A percentile compares a stretch with the other conserved stretches of the same genome.
Evolutionary conservation across 768 basidiomycete genomes (phyloP).

Genomic region (Cystofilobasidium macerans): DNA sequence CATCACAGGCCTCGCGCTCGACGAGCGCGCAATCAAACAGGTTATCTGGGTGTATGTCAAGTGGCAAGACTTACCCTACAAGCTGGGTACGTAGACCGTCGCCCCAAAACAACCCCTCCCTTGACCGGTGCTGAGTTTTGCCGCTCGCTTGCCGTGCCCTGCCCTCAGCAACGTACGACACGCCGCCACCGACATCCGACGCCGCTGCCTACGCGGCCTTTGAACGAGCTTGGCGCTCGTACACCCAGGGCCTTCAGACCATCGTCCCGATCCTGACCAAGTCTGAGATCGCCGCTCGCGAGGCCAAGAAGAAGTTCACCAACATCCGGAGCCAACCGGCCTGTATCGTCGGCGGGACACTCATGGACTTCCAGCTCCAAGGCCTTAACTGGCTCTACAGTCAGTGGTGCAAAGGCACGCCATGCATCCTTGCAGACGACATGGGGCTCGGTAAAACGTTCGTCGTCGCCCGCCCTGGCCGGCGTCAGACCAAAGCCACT

Average conservation of each 20-base stretch:
- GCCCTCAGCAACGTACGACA: constrained; percentile 78
- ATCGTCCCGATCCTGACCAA: constrained; percentile 47
- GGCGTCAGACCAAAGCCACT: constrained; percentile 37
- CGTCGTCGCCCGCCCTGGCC: constrained; percentile 32
- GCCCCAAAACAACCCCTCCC: constrained; percentile 41
- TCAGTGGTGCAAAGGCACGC: constrained; percentile 36
- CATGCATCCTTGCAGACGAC: constrained; percentile 68
- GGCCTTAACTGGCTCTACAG: constrained; percentile 43
- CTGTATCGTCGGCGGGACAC: constrained; percentile 46
- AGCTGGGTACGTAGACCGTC: background rate
- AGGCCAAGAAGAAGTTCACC: constrained; percentile 39
- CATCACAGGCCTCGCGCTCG: constrained; percentile 42
- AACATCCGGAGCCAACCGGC: constrained; percentile 48
- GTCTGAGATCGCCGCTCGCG: constrained; percentile 31
- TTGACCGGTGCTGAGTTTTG: too few species aligned
- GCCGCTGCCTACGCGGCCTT: constrained; percentile 57
- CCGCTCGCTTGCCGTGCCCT: constrained; percentile 49
- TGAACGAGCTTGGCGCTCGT: constrained; percentile 55
- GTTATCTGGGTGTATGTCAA: constrained; percentile 21
- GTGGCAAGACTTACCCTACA: constrained; percentile 21
- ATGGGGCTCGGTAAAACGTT: constrained; percentile 66
- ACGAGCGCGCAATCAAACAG: constrained; percentile 35
- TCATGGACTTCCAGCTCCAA: constrained; percentile 32
- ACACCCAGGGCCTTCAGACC: constrained; percentile 53
- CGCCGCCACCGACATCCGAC: constrained; percentile 53